A percentile compares a stretch with the other conserved stretches of the same genome.
These are phyloP conservation scores for Ogataea kodamae DNA, from an alignment of 805 yeast genomes.

Conservation along the genomic window DNA sequence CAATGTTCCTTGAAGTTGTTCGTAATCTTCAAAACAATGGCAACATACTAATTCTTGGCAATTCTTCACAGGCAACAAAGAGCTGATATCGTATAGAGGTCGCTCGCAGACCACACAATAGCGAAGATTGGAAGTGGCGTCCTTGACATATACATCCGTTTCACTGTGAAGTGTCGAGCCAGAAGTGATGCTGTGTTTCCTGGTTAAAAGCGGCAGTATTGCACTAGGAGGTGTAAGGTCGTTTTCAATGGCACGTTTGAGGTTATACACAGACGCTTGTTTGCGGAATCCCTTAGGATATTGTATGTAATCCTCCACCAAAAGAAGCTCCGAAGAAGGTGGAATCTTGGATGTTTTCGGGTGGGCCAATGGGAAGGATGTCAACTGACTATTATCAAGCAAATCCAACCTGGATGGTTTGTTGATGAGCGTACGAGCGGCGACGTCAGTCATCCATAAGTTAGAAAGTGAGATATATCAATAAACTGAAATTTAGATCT, in stretches of 20 bases:
- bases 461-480: constrained; percentile 1
- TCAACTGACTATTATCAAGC: constrained; percentile 44
- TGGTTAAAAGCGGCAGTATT: constrained; percentile 5
- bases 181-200: constrained; percentile 15
- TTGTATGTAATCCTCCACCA: constrained; percentile 56
- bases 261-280: constrained; percentile 33
- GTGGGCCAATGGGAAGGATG: constrained; percentile 52
- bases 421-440: constrained; percentile 2
- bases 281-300: constrained; percentile 21
- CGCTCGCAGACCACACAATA: constrained; percentile 68
- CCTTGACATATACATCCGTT: constrained; percentile 21
- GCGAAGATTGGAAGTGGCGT: constrained; percentile 33
- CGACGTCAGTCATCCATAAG: constrained; percentile 5
- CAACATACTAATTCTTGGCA: constrained; percentile 59
- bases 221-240: constrained; percentile 6
- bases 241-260: constrained; percentile 30
- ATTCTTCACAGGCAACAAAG: constrained; percentile 27
- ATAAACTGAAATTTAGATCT: constrained; percentile 1
- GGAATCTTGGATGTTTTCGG: constrained; percentile 28
- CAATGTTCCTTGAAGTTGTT: constrained; percentile 10
- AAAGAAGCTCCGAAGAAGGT: constrained; percentile 28
- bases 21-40: constrained; percentile 49
- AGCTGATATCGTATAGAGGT: constrained; percentile 62
- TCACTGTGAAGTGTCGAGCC: constrained; percentile 16
- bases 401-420: constrained; percentile 41